Evolutionary conservation across 441 rosid genomes (phyloP).

Genomic region (Rhodomyrtus psidioides): DNA sequence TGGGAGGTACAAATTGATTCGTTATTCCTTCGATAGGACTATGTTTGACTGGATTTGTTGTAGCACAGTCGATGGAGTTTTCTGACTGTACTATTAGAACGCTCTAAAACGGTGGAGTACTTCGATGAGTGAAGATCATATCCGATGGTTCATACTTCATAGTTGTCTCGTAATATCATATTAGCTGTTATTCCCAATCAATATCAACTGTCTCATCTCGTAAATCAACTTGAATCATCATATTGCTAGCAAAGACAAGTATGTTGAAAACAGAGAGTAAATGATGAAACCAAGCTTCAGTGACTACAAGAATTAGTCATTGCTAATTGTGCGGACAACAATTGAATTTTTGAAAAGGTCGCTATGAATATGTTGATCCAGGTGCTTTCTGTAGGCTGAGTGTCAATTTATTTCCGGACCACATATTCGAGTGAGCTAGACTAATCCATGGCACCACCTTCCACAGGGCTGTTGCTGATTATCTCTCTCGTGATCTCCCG

Average conservation of each 20-base stretch:
- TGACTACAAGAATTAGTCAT: neutral
- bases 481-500: slow-evolving; percentile 9
- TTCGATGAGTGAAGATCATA: neutral
- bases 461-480: slow-evolving; percentile 10
- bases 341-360: neutral
- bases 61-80: too few species aligned
- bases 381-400: neutral
- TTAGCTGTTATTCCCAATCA: neutral
- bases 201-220: neutral
- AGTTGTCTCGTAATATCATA: neutral
- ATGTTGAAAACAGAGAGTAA: neutral
- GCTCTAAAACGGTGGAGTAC: neutral
- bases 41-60: neutral
- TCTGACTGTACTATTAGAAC: neutral
- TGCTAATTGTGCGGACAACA: neutral
- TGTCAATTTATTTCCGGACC: neutral
- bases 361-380: neutral
- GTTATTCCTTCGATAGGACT: neutral
- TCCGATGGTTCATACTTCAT: neutral
- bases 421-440: neutral
- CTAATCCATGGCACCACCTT: neutral
- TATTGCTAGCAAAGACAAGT: neutral
- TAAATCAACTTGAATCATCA: neutral
- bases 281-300: neutral
- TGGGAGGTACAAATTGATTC: too few species aligned